phyloP scores from a whole-genome alignment of 371 early-diverging fungal genomes.

The Aphelidium insulamus region DNA sequence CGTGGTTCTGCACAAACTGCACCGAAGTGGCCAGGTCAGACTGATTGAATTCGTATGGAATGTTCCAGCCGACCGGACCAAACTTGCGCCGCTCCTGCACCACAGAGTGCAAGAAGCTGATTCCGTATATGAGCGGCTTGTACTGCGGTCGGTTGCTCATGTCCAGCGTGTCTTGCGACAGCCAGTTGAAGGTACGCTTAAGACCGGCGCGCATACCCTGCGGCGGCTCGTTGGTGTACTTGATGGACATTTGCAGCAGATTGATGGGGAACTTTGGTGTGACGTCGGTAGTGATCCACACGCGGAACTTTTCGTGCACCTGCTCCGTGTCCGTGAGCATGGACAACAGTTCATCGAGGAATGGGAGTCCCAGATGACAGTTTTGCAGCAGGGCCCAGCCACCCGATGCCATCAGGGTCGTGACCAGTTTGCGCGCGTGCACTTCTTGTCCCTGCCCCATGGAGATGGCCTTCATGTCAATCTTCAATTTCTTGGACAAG shows the following conservation, averaged over 20 bases:
- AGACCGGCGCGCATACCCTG: constrained; percentile 34
- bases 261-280: constrained; percentile 31
- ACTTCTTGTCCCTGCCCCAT: constrained; percentile 42
- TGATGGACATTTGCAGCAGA: constrained; percentile 31
- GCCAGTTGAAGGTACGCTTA: constrained; percentile 31
- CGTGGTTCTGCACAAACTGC: constrained; percentile 32
- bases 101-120: constrained; percentile 32
- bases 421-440: constrained; percentile 27
- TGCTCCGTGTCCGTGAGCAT: constrained; percentile 20
- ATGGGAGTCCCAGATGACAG: constrained; percentile 35
- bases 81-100: constrained; percentile 35
- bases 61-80: constrained; percentile 37
- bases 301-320: constrained; percentile 29
- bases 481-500: constrained; percentile 26
- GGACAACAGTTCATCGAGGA: constrained; percentile 27
- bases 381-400: constrained; percentile 36
- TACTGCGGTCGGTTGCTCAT: constrained; percentile 31
- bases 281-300: constrained; percentile 35
- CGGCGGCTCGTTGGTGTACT: constrained; percentile 40
- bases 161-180: constrained; percentile 35
- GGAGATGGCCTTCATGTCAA: constrained; percentile 31
- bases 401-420: constrained; percentile 25
- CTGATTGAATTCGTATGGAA: constrained; percentile 41
- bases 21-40: constrained; percentile 29
- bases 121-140: constrained; percentile 27